Conservation (phyloP, 495 filamentous ascomycete species). For the Talaromyces ruber region DNA sequence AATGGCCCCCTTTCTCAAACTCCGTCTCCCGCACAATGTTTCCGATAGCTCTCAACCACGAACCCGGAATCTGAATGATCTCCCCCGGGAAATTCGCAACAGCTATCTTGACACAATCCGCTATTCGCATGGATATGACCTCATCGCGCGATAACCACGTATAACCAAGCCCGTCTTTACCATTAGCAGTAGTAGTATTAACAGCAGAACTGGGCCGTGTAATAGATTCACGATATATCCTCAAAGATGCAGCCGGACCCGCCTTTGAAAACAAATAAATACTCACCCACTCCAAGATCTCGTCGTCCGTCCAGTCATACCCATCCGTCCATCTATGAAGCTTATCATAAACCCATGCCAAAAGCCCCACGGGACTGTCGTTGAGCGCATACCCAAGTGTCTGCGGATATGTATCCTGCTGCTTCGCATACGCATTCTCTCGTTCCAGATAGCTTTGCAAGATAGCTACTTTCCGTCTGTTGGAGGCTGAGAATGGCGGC, state of each 20-base stretch:
- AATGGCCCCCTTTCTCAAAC: conserved; percentile 40
- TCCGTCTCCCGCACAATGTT: conserved; percentile 32
- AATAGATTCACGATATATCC: conserved; percentile 42
- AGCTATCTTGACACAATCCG: conserved; percentile 26
- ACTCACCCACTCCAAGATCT: conserved; percentile 46
- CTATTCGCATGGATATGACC: conserved; percentile 9
- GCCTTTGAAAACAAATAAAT: conserved; percentile 45
- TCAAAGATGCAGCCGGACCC: conserved; percentile 36
- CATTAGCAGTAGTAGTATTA: conserved; percentile 4
- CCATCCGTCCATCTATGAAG: conserved; percentile 41
- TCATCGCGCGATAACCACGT: conserved; percentile 9
- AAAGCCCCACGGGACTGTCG: conserved; percentile 41
- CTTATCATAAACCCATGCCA: conserved; percentile 50
- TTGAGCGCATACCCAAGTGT: conserved; percentile 41
- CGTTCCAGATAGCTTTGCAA: conserved; percentile 24
- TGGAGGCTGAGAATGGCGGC: conserved; percentile 25
- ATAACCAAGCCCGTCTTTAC: neutral
- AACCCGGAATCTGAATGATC: conserved; percentile 27
- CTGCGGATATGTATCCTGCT: conserved; percentile 42
- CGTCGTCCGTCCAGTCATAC: conserved; percentile 46
- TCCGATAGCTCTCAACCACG: conserved; percentile 32
- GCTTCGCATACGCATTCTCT: conserved; percentile 33
- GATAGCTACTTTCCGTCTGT: conserved; percentile 23
- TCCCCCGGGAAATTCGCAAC: conserved; percentile 38
- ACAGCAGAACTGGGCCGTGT: no score